These are phyloP conservation scores for Aureobasidium sp. DNA, from an alignment of 2,329 filamentous ascomycete genomes.

Conservation along the genomic window DNA sequence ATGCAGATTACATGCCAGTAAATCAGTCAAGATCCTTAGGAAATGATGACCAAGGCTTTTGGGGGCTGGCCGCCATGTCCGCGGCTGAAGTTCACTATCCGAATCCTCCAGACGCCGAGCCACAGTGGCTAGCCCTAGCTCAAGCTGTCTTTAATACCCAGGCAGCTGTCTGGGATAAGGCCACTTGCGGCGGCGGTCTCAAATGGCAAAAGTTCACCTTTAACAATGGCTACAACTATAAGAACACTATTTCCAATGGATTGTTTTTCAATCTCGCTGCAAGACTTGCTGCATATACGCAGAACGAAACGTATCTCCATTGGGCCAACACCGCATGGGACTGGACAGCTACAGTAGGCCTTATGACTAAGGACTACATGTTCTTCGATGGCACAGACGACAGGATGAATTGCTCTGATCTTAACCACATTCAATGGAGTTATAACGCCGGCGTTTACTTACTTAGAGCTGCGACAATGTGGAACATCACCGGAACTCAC, in stretches of 20 bases:
- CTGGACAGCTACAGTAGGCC: conserved; percentile 50
- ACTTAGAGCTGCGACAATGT: conserved; percentile 53
- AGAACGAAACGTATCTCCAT: conserved; percentile 64
- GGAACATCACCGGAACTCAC: conserved; percentile 36
- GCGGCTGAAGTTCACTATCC: conserved; percentile 59
- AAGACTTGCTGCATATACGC: conserved; percentile 43
- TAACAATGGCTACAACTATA: conserved; percentile 57
- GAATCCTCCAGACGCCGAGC: conserved; percentile 41
- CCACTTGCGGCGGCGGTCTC: conserved; percentile 43
- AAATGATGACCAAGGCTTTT: conserved; percentile 64
- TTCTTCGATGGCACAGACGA: conserved; percentile 55
- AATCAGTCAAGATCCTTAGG: conserved; percentile 46
- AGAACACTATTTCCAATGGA: conserved; percentile 66
- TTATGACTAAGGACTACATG: conserved; percentile 60
- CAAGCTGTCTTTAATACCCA: conserved; percentile 47
- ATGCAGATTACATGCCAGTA: conserved; percentile 63
- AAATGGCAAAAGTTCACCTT: conserved; percentile 49
- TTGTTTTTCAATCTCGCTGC: conserved; percentile 57
- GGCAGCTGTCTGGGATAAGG: conserved; percentile 39
- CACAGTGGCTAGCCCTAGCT: conserved; percentile 51
- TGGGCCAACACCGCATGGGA: conserved; percentile 59
- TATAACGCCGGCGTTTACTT: conserved; percentile 49
- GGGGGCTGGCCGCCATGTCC: conserved; percentile 63
- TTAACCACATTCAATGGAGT: conserved; percentile 55
- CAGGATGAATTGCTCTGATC: conserved; percentile 45